phyloP scores from a whole-genome alignment of 129 eudicot species.

The Sambucus nigra region DNA sequence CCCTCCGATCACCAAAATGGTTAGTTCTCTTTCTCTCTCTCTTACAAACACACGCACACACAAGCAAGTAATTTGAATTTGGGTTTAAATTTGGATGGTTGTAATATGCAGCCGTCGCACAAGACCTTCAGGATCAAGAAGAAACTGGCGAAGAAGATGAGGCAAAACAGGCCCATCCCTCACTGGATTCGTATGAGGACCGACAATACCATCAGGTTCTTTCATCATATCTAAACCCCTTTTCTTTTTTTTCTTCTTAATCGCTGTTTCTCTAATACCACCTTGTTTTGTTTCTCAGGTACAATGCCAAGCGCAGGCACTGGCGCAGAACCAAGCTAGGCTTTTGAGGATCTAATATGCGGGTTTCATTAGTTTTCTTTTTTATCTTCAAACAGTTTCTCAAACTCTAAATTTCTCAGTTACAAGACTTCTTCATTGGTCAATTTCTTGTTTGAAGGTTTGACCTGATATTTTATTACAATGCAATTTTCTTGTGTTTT shows the following conservation, averaged over 20 bases:
- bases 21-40: neutral
- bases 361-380: no score
- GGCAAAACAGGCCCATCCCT: slow-evolving; percentile 93
- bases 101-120: slow-evolving; percentile 64
- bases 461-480: no score
- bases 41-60: no score
- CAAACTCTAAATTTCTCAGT: no score
- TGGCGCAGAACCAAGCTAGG: slow-evolving; percentile 99
- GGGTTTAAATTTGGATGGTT: neutral
- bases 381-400: neutral
- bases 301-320: slow-evolving; percentile 95
- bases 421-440: no score
- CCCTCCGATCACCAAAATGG: neutral
- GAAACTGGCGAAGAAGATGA: slow-evolving; percentile 93
- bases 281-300: slow-evolving; percentile 22
- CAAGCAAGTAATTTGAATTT: neutral
- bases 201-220: slow-evolving; percentile 72
- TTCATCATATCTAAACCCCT: neutral
- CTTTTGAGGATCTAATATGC: slow-evolving; percentile 35
- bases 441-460: no score
- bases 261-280: neutral
- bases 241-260: no score
- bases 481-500: no score
- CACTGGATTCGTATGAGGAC: slow-evolving; percentile 93
- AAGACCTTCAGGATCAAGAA: slow-evolving; percentile 83